Percentiles rank a stretch among this genome's conserved stretches.
These are phyloP conservation scores for Penicillium coprophilum DNA, from an alignment of 495 filamentous ascomycete genomes.

Conservation along the genomic window DNA sequence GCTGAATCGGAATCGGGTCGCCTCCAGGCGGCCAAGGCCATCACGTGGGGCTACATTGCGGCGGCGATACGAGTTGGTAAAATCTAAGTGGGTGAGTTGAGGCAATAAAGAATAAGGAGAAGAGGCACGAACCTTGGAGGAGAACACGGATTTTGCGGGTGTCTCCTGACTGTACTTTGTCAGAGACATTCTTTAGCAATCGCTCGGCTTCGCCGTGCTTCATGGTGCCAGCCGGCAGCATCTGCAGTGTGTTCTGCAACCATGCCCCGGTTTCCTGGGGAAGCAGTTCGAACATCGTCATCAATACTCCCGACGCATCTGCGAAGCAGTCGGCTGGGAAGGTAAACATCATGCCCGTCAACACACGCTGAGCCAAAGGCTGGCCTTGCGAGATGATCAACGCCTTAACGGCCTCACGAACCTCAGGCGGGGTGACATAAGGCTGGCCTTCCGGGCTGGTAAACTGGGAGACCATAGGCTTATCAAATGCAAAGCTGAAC, in stretches of 20 bases:
- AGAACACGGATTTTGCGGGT: conserved; percentile 78
- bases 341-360: conserved; percentile 98
- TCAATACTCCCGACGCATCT: conserved; percentile 87
- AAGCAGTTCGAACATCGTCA: conserved; percentile 83
- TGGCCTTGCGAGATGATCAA: conserved; percentile 73
- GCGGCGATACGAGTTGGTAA: conserved; percentile 89
- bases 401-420: conserved; percentile 69
- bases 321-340: conserved; percentile 94
- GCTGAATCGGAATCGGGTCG: conserved; percentile 78
- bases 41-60: conserved; percentile 94
- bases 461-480: conserved; percentile 71
- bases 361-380: conserved; percentile 73
- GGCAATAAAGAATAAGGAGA: not conserved
- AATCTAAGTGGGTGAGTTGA: conserved; percentile 54
- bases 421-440: conserved; percentile 56
- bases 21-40: conserved; percentile 81
- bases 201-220: conserved; percentile 62
- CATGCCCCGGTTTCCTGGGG: conserved; percentile 73
- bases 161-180: conserved; percentile 68
- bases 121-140: conserved; percentile 60
- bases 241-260: conserved; percentile 76
- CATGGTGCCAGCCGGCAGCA: conserved; percentile 81
- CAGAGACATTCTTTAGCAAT: conserved; percentile 62
- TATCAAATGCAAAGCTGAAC: conserved; percentile 79
- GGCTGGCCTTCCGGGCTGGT: conserved; percentile 43